Conservation (phyloP, 768 basidiomycete species). For the Phylloporus sp. region DNA sequence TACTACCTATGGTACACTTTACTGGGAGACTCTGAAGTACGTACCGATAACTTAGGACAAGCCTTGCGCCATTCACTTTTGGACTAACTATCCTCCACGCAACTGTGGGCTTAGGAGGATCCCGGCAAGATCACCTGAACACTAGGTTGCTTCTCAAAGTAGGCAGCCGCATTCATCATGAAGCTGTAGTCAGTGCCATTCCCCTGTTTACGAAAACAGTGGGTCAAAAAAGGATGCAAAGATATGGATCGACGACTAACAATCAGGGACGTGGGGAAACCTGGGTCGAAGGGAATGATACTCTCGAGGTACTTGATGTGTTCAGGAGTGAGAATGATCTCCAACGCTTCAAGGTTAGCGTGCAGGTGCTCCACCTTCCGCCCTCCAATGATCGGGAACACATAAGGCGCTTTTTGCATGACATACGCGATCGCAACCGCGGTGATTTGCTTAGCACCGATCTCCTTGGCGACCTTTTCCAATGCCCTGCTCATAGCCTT, state of each 20-base stretch:
- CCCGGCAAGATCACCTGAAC: slow-evolving; percentile 7
- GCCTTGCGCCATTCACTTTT: not conserved
- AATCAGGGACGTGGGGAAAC: slow-evolving; percentile 34
- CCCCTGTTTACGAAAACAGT: slow-evolving; percentile 12
- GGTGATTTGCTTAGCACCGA: slow-evolving; percentile 33
- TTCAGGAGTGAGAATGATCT: slow-evolving; percentile 33
- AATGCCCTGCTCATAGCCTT: slow-evolving; percentile 32
- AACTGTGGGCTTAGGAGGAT: not conserved
- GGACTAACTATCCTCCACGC: not conserved
- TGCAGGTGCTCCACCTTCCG: slow-evolving; percentile 41
- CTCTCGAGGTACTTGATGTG: slow-evolving; percentile 39
- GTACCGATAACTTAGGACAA: not conserved
- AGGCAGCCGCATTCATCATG: slow-evolving; percentile 12
- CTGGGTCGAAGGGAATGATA: slow-evolving; percentile 33
- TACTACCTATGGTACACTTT: too few species aligned
- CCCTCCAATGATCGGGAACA: slow-evolving; percentile 41
- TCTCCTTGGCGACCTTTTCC: slow-evolving; percentile 36
- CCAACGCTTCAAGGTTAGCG: slow-evolving; percentile 41
- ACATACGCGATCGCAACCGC: slow-evolving; percentile 42
- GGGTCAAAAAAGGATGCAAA: not conserved
- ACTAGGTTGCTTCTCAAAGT: slow-evolving; percentile 23
- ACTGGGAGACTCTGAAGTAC: too few species aligned
- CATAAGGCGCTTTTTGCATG: slow-evolving; percentile 42
- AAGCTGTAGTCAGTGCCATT: slow-evolving; percentile 23
- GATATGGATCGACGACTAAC: slow-evolving; percentile 22